Conservation (phyloP, 768 basidiomycete genomes). For the Serendipita vermifera region DNA sequence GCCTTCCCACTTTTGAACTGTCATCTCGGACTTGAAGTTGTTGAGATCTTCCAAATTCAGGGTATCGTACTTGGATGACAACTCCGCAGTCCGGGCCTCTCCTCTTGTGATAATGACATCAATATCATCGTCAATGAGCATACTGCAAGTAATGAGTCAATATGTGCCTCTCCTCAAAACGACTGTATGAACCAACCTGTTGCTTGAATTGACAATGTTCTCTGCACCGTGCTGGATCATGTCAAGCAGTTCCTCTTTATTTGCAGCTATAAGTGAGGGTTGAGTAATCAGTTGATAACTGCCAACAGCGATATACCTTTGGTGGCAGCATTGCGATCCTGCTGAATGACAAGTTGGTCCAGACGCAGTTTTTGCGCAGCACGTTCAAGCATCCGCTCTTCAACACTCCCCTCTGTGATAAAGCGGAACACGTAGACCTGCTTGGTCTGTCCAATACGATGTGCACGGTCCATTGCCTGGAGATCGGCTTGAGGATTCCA, state of each 20-base stretch:
- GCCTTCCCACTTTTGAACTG: constrained; percentile 87
- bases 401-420: constrained; percentile 82
- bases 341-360: constrained; percentile 95
- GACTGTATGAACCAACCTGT: constrained; percentile 36
- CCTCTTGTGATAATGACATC: constrained; percentile 86
- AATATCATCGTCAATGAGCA: constrained; percentile 77
- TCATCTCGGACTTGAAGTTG: constrained; percentile 89
- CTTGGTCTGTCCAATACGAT: constrained; percentile 93
- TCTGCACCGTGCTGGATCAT: constrained; percentile 99
- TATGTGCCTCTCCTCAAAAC: constrained; percentile 7
- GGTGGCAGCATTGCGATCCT: constrained; percentile 69
- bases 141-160: constrained; percentile 27
- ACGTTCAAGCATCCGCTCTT: constrained; percentile 87
- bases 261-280: constrained; percentile 44
- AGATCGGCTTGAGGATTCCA: constrained; percentile 99
- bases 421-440: constrained; percentile 97
- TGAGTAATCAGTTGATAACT: not conserved
- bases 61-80: constrained; percentile 85
- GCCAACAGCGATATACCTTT: constrained; percentile 42
- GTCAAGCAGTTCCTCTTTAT: constrained; percentile 91
- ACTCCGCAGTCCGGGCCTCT: constrained; percentile 75
- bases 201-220: constrained; percentile 75
- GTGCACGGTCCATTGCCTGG: constrained; percentile 97
- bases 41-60: constrained; percentile 90
- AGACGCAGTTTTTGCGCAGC: constrained; percentile 91